These are phyloP conservation scores for Vigna reflexopilosa DNA, from an alignment of 306 rosid genomes.

Conservation along the genomic window DNA sequence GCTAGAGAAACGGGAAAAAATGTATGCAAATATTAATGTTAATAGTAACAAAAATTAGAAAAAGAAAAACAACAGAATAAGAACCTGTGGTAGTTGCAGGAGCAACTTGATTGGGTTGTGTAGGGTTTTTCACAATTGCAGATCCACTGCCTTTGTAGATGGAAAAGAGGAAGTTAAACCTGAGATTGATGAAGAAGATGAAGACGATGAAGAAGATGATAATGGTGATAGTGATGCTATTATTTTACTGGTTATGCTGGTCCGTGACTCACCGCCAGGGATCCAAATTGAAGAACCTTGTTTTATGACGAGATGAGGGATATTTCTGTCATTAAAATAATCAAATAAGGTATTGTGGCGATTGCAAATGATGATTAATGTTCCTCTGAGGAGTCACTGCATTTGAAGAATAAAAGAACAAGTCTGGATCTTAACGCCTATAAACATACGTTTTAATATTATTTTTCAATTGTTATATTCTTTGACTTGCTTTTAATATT, in stretches of 20 bases:
- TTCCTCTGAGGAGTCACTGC: neutral
- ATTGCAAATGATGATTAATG: neutral
- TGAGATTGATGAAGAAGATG: neutral
- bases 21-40: neutral
- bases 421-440: conserved; percentile 4
- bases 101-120: neutral
- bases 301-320: neutral
- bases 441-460: neutral
- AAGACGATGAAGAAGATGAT: neutral
- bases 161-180: conserved; percentile 16
- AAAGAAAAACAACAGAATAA: neutral
- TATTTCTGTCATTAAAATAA: neutral
- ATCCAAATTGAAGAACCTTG: neutral
- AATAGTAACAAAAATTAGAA: neutral
- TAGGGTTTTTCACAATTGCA: conserved; percentile 35
- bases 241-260: neutral
- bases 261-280: neutral
- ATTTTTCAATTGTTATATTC: no score
- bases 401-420: conserved; percentile 12
- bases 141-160: conserved; percentile 30
- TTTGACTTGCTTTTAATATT: no score
- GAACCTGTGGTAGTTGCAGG: conserved; percentile 39
- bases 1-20: neutral
- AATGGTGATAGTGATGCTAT: neutral
- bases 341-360: neutral